Evolutionary conservation across 2,329 filamentous ascomycete genomes (phyloP).

Genomic region (Ceratocystis papillata): DNA sequence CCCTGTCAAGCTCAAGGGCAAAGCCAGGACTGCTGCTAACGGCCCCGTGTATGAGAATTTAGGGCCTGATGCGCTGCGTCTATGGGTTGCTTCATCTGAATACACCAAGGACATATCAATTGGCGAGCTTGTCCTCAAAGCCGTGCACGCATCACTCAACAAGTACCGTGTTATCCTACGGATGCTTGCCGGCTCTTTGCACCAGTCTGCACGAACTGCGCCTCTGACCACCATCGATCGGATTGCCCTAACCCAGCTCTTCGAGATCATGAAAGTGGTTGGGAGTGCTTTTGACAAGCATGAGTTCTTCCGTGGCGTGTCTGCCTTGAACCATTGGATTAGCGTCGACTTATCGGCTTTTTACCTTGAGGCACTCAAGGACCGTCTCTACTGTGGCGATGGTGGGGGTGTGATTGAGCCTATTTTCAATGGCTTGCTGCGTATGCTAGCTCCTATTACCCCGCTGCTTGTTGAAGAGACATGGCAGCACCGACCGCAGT

Average conservation of each 20-base stretch:
- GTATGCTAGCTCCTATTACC: slow-evolving; percentile 70
- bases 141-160: slow-evolving; percentile 63
- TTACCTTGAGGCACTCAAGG: slow-evolving; percentile 88
- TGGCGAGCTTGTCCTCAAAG: slow-evolving; percentile 63
- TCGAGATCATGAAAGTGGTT: slow-evolving; percentile 53
- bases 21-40: slow-evolving; percentile 30
- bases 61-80: slow-evolving; percentile 73
- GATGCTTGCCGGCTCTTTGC: slow-evolving; percentile 72
- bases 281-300: slow-evolving; percentile 55
- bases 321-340: slow-evolving; percentile 67
- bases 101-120: slow-evolving; percentile 82
- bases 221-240: slow-evolving; percentile 54
- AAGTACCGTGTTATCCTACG: slow-evolving; percentile 87
- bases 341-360: slow-evolving; percentile 77
- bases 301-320: slow-evolving; percentile 73
- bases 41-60: slow-evolving; percentile 51
- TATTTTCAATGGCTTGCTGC: slow-evolving; percentile 61
- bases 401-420: slow-evolving; percentile 52
- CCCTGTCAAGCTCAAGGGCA: slow-evolving; percentile 52
- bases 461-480: slow-evolving; percentile 80
- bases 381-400: slow-evolving; percentile 76
- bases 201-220: slow-evolving; percentile 41
- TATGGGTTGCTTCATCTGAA: slow-evolving; percentile 88
- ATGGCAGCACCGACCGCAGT: slow-evolving; percentile 63
- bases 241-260: slow-evolving; percentile 66